phyloP scores from a whole-genome alignment of 257 asterid species.

The Nicotiana noctiflora region DNA sequence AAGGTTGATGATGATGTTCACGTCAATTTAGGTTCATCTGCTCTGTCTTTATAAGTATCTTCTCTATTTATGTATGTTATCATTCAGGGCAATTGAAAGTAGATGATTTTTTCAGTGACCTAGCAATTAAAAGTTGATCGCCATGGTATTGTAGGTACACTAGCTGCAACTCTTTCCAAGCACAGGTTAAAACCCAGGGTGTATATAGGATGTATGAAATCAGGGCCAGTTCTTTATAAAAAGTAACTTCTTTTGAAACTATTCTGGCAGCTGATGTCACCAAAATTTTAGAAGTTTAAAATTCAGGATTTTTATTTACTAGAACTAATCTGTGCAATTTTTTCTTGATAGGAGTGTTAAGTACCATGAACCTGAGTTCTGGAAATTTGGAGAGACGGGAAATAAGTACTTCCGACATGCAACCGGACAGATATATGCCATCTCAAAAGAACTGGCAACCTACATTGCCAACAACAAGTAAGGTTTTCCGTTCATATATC shows the following conservation, averaged over 20 bases:
- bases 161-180: slow-evolving; percentile 51
- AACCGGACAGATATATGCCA: slow-evolving; percentile 9
- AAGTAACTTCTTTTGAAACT: slow-evolving; percentile 26
- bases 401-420: slow-evolving; percentile 10
- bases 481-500: background rate
- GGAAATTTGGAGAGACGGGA: slow-evolving; percentile 7
- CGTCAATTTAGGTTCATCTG: slow-evolving; percentile 54
- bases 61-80: background rate
- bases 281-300: background rate
- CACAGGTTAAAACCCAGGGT: slow-evolving; percentile 48
- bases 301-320: background rate
- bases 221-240: slow-evolving; percentile 53
- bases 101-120: background rate
- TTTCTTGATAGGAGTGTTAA: background rate
- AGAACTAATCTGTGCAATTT: background rate
- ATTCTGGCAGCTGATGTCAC: background rate
- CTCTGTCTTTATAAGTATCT: background rate
- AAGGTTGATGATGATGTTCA: slow-evolving; percentile 87
- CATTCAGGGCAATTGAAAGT: background rate
- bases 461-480: background rate
- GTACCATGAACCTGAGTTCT: slow-evolving; percentile 10
- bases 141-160: slow-evolving; percentile 32
- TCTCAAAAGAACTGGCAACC: slow-evolving; percentile 6
- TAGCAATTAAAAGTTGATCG: background rate
- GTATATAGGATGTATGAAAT: slow-evolving; percentile 60